A percentile compares a stretch with the other conserved stretches of the same genome.
Evolutionary conservation across 306 rosid genomes (phyloP).

Genomic region (cucumber (Cucumis sativus)): Cucumber_9930_V3 NC_026660.2:17142501-17143000

Average conservation of each 20-base stretch:
- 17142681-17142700: not conserved
- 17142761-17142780: conserved; percentile 6
- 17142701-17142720: not conserved
- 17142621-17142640: not conserved
- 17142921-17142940: conserved; percentile 1
- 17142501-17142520: not conserved
- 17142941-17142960: not conserved
- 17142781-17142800: not conserved
- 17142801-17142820: not conserved
- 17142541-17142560: not conserved
- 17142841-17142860: not conserved
- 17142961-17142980: not conserved
- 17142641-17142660: not conserved
- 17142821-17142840: not conserved
- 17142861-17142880: not conserved
- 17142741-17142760: not conserved
- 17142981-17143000: not conserved
- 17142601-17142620: not conserved
- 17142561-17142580: not conserved
- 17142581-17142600: not conserved
- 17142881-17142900: conserved; percentile 1
- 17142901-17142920: not conserved
- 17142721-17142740: not conserved
- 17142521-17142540: not conserved
- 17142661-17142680: conserved; percentile 12